A percentile compares a stretch with the other conserved stretches of the same genome.
Conservation (phyloP, 352 stramenopile genomes). For the Phytopythium oedochilum region DNA sequence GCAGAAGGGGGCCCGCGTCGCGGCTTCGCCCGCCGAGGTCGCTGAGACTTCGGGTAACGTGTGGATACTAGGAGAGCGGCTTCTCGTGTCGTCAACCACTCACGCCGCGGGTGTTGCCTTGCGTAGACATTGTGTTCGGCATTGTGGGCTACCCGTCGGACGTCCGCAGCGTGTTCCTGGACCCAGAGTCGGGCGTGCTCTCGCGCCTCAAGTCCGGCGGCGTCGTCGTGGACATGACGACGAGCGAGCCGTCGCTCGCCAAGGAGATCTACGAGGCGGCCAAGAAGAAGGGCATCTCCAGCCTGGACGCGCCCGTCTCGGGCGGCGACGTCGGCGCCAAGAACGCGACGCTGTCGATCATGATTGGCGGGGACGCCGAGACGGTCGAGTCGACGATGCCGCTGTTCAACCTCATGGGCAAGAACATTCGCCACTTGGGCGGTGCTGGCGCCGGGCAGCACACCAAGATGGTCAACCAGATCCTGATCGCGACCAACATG, state of each 20-base stretch:
- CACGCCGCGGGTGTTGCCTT: too few species aligned
- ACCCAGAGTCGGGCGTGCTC: conserved; percentile 57
- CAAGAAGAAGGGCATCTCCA: conserved; percentile 66
- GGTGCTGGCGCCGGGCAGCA: conserved; percentile 76
- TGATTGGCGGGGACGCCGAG: conserved; percentile 83
- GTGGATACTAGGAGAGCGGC: too few species aligned
- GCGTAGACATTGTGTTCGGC: conserved; percentile 85
- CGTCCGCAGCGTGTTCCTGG: conserved; percentile 74
- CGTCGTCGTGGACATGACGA: conserved; percentile 91
- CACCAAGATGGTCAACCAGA: conserved; percentile 93
- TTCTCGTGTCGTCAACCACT: not conserved
- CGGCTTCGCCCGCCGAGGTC: conserved; percentile 70
- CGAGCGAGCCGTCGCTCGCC: conserved; percentile 81
- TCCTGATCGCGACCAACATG: conserved; percentile 87
- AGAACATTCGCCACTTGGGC: conserved; percentile 90
- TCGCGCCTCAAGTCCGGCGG: conserved; percentile 63
- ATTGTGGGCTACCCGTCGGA: conserved; percentile 89
- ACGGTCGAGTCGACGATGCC: conserved; percentile 70
- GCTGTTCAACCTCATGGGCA: conserved; percentile 87
- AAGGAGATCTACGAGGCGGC: conserved; percentile 83
- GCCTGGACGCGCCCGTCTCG: conserved; percentile 76
- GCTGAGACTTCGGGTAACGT: conserved; percentile 56
- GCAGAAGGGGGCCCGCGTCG: conserved; percentile 70
- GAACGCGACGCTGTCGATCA: conserved; percentile 86
- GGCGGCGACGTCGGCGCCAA: conserved; percentile 85